Percentiles rank a stretch among this genome's conserved stretches.
Evolutionary conservation across 148 eudicot genomes (phyloP).

Genomic region (Hydrangea macrophylla): DNA sequence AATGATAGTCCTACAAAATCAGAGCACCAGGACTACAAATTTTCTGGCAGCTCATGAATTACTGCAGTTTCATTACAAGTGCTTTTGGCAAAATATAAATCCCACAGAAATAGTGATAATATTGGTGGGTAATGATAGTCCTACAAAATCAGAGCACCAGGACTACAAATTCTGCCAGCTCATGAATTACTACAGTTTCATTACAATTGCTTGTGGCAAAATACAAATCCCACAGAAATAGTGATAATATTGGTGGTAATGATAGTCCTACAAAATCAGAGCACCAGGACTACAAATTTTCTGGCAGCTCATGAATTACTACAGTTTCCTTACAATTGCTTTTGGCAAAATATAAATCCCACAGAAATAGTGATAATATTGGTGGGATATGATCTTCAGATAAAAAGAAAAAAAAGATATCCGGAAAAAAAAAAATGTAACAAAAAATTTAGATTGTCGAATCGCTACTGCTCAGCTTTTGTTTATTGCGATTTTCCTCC

Average conservation of each 20-base stretch:
- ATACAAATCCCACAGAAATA: no score
- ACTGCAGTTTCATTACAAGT: neutral
- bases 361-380: neutral
- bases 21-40: neutral
- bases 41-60: neutral
- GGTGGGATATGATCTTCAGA: neutral
- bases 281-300: neutral
- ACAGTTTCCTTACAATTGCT: neutral
- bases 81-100: no score
- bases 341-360: no score
- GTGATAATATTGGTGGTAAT: neutral
- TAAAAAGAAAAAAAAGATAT: neutral
- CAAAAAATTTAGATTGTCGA: constrained; percentile 12
- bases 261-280: neutral
- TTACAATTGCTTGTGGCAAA: neutral
- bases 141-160: neutral
- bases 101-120: no score
- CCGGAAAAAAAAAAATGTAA: neutral
- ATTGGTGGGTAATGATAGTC: neutral
- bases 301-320: neutral
- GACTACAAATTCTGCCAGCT: neutral
- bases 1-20: neutral
- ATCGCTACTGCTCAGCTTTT: constrained; percentile 31
- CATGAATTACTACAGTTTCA: neutral
- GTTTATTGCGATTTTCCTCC: constrained; percentile 55